phyloP scores from a whole-genome alignment of 805 yeast genomes.

The Yamadazyma scolyti region DNA sequence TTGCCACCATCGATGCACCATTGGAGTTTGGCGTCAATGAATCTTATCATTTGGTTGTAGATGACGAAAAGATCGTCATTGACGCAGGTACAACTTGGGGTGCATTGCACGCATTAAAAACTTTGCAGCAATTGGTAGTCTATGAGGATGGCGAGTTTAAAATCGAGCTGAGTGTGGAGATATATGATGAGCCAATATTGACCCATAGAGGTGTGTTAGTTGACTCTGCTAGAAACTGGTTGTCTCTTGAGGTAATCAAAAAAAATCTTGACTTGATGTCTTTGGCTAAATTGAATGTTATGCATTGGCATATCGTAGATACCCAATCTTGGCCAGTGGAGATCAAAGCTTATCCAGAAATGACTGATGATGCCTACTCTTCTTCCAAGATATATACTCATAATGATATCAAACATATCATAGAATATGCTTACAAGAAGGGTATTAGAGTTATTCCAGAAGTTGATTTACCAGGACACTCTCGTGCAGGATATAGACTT shows the following conservation, averaged over 20 bases:
- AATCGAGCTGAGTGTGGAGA: constrained; percentile 29
- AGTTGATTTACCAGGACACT: constrained; percentile 40
- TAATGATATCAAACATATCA: constrained; percentile 21
- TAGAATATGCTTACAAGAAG: constrained; percentile 27
- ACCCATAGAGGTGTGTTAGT: constrained; percentile 38
- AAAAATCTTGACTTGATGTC: constrained; percentile 38
- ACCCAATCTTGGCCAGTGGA: constrained; percentile 40
- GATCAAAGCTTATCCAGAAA: constrained; percentile 28
- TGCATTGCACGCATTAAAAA: constrained; percentile 35
- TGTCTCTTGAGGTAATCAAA: constrained; percentile 18
- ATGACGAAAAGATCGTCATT: constrained; percentile 15
- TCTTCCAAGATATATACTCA: constrained; percentile 23
- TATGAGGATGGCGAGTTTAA: constrained; percentile 17
- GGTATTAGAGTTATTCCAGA: constrained; percentile 43
- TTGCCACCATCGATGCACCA: constrained; percentile 8
- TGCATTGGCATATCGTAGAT: constrained; percentile 41
- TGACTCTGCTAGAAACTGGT: constrained; percentile 37
- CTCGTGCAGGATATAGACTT: constrained; percentile 35
- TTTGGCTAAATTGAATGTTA: constrained; percentile 32
- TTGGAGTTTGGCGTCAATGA: constrained; percentile 36
- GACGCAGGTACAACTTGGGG: constrained; percentile 36
- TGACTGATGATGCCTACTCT: constrained; percentile 37
- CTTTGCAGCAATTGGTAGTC: constrained; percentile 36
- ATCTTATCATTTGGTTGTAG: constrained; percentile 22
- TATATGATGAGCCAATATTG: constrained; percentile 31